Percentiles rank a stretch among this genome's conserved stretches.
Evolutionary conservation across 306 rosid genomes (phyloP).

Genomic region (Crotalaria pallida): DNA sequence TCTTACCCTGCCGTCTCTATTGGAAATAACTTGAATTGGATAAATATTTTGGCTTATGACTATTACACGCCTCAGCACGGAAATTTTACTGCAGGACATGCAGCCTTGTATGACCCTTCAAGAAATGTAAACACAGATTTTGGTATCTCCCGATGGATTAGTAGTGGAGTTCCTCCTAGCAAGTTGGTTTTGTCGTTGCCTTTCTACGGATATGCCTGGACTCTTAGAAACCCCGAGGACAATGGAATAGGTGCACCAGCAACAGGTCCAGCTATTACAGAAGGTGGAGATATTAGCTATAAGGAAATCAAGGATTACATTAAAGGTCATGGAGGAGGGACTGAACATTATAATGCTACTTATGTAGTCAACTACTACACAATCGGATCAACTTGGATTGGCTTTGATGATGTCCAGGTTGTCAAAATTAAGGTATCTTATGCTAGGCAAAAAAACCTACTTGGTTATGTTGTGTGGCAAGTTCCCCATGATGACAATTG

Average conservation of each 20-base stretch:
- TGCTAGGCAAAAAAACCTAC: slow-evolving; percentile 29
- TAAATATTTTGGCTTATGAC: slow-evolving; percentile 30
- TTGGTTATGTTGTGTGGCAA: slow-evolving; percentile 30
- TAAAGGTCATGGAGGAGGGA: neutral
- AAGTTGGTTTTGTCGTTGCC: slow-evolving; percentile 37
- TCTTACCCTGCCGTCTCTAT: slow-evolving; percentile 28
- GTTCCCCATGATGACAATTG: slow-evolving; percentile 27
- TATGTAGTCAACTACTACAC: slow-evolving; percentile 26
- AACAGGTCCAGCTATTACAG: slow-evolving; percentile 11
- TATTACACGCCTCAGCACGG: neutral
- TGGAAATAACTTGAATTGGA: slow-evolving; percentile 31
- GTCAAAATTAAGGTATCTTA: slow-evolving; percentile 30
- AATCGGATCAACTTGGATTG: slow-evolving; percentile 32
- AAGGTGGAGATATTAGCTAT: slow-evolving; percentile 12
- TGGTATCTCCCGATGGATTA: slow-evolving; percentile 21
- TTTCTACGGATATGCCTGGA: slow-evolving; percentile 35
- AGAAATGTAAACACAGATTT: neutral
- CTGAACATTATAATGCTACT: slow-evolving; percentile 18
- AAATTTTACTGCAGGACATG: neutral
- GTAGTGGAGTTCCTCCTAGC: slow-evolving; percentile 2
- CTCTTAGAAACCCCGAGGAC: neutral
- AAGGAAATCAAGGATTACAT: slow-evolving; percentile 9
- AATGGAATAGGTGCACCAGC: slow-evolving; percentile 21
- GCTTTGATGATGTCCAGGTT: slow-evolving; percentile 30
- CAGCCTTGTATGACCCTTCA: slow-evolving; percentile 32